Evolutionary conservation across 2,329 filamentous ascomycete genomes (phyloP).

Genomic region (Fusarium tuaranense): DNA sequence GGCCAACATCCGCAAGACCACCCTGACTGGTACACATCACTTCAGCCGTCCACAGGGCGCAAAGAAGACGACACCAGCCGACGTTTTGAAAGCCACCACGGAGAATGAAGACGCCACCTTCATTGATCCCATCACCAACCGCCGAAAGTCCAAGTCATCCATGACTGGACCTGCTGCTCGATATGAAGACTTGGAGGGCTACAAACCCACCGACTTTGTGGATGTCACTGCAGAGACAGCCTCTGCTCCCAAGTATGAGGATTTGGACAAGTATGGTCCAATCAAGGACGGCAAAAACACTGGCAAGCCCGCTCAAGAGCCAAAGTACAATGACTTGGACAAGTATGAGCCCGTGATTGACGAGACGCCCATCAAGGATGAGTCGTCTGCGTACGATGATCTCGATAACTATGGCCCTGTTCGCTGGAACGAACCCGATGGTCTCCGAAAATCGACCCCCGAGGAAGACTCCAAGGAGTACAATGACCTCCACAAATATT

Average conservation of each 20-base stretch:
- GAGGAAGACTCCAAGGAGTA: slow-evolving; percentile 50
- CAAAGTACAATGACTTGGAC: slow-evolving; percentile 48
- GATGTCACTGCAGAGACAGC: slow-evolving; percentile 33
- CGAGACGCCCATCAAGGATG: slow-evolving; percentile 41
- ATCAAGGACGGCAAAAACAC: slow-evolving; percentile 42
- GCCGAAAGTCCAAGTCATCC: slow-evolving; percentile 54
- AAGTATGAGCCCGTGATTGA: slow-evolving; percentile 52
- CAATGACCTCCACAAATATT: slow-evolving; percentile 52
- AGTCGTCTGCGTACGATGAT: slow-evolving; percentile 50
- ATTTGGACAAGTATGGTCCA: slow-evolving; percentile 53
- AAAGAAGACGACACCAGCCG: slow-evolving; percentile 34
- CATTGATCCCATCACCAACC: slow-evolving; percentile 72
- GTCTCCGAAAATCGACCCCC: slow-evolving; percentile 30
- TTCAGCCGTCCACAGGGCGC: slow-evolving; percentile 39
- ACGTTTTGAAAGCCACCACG: slow-evolving; percentile 43
- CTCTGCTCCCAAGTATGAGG: slow-evolving; percentile 47
- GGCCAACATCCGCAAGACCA: slow-evolving; percentile 47
- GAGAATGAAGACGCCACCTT: slow-evolving; percentile 25
- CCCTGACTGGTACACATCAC: slow-evolving; percentile 50
- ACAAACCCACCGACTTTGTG: slow-evolving; percentile 48
- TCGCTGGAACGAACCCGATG: slow-evolving; percentile 46
- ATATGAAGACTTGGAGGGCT: slow-evolving; percentile 52
- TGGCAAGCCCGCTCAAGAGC: slow-evolving; percentile 23
- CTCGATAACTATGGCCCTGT: slow-evolving; percentile 53
- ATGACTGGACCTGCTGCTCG: slow-evolving; percentile 33